Conservation (phyloP, 202 grass and related monocot species). For the Eragrostis tef region DNA sequence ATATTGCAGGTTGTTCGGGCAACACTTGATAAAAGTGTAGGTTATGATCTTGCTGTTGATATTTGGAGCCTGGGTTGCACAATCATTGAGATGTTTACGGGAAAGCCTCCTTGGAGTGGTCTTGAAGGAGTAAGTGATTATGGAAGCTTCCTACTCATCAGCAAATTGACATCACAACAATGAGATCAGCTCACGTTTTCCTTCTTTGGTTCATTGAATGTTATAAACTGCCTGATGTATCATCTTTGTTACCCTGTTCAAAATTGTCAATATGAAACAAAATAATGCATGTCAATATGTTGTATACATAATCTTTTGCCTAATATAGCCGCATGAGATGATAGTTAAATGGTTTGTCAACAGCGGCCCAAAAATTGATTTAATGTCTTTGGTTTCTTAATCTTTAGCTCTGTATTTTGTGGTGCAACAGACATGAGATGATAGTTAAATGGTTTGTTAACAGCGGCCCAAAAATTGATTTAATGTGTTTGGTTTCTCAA, state of each 20-base stretch:
- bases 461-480: background rate
- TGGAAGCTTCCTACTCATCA: conserved; percentile 3
- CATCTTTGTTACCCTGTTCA: conserved; percentile 1
- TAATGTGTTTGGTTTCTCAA: conserved; percentile 29
- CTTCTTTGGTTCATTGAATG: conserved; percentile 21
- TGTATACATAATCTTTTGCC: background rate
- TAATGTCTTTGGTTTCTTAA: conserved; percentile 33
- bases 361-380: background rate
- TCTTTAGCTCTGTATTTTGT: conserved; percentile 38
- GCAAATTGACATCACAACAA: background rate
- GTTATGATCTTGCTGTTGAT: conserved; percentile 88
- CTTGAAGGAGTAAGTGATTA: conserved; percentile 83
- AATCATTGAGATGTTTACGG: conserved; percentile 94
- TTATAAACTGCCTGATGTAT: conserved; percentile 21
- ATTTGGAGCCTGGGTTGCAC: conserved; percentile 98
- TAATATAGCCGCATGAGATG: conserved; percentile 1
- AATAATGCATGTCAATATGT: conserved; percentile 27
- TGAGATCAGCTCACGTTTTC: conserved; percentile 13
- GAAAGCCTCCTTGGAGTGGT: conserved; percentile 91
- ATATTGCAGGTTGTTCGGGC: conserved; percentile 83
- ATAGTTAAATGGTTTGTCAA: background rate
- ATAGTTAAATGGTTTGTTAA: background rate
- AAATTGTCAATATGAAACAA: conserved; percentile 16
- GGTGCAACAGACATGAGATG: conserved; percentile 36
- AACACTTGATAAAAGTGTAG: conserved; percentile 74